Base-by-base conservation (phyloP, 306 rosid genomes). In the Prunus mongolica region DNA sequence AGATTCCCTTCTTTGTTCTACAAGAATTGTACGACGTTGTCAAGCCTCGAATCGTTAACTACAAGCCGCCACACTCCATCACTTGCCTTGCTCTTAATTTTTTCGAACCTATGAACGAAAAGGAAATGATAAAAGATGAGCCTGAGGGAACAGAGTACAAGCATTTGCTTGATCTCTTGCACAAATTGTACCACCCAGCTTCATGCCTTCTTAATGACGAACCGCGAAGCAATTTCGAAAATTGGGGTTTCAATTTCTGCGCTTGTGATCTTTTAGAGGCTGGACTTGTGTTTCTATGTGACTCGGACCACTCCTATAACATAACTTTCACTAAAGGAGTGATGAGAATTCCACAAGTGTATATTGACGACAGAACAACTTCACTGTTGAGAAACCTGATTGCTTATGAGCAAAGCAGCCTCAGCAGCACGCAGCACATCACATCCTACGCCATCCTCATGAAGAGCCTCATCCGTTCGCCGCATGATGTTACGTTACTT, bases 1-100 rank as follows among this genome's bases (percentile, higher is more conserved):
- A 85, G 63, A 34, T 84, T 3, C 88, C 88, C 0, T 84, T 81
- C 1, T 5, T 84, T 2, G 74, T 81, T 15, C 87, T 84, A 27
- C 78, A 80, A 64, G 70, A 69, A 47, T 7, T 84, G 19, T 72
- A 18, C 1, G 61, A 81, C 2, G 58, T 73, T 1, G 65, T 72
- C 12, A 3, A 46, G 57, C 72, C 72, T 67, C 72, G 15, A 46
- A 46, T 13, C 24, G 11, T 45, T 76, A 68, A 0, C 56, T 20
- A 8, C 9, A 49, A 38, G 22, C 0, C 75, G 76, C 22, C 67
- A 14, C 13, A 47, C 15, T 56, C 77, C 0, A 84, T 84, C 3
- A 79, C 80, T 65, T 3, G 66, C 3, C 19, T 80, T 13, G 68
- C 71, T 1, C 55, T 75, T 46, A 16, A 49, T 2, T 47, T 76